Percentiles rank a stretch among this genome's conserved stretches.
phyloP scores from a whole-genome alignment of 805 yeast genomes.

The Jamesozyma spencerorum region DNA sequence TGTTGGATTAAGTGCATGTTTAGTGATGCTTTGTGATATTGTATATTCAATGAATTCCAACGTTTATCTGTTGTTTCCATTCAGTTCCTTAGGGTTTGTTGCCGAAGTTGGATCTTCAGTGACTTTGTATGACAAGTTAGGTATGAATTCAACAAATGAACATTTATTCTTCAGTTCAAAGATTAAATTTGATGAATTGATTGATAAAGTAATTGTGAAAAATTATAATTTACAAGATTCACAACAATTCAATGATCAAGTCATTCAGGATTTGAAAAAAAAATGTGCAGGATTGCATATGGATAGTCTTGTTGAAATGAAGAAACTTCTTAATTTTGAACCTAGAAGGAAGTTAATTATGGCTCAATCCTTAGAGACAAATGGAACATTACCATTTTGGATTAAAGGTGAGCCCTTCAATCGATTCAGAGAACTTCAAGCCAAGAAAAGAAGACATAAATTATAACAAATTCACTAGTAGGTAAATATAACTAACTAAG shows the following conservation, averaged over 20 bases:
- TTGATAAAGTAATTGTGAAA: constrained; percentile 53
- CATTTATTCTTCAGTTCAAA: constrained; percentile 63
- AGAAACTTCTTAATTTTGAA: constrained; percentile 18
- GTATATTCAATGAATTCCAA: constrained; percentile 54
- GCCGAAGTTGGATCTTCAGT: constrained; percentile 71
- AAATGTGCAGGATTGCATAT: constrained; percentile 27
- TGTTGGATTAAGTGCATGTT: constrained; percentile 64
- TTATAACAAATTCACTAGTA: no score
- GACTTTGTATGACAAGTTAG: constrained; percentile 59
- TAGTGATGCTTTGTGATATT: constrained; percentile 65
- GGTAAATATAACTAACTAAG: no score
- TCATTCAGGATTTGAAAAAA: constrained; percentile 32
- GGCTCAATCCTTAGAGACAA: constrained; percentile 17
- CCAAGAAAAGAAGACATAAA: constrained; percentile 12
- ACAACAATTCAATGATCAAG: constrained; percentile 40
- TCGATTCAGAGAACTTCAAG: constrained; percentile 15
- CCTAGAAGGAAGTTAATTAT: constrained; percentile 3
- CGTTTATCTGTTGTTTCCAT: constrained; percentile 60
- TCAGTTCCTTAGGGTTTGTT: constrained; percentile 71
- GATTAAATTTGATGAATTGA: constrained; percentile 47
- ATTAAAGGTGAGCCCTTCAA: constrained; percentile 18
- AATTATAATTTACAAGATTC: constrained; percentile 32
- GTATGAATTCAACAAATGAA: constrained; percentile 64
- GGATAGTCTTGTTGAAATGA: constrained; percentile 36
- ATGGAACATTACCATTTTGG: constrained; percentile 23